Percentiles rank a stretch among this genome's conserved stretches.
phyloP scores from a whole-genome alignment of 1,284 basidiomycete species.

The Amylostereum chailletii region DNA sequence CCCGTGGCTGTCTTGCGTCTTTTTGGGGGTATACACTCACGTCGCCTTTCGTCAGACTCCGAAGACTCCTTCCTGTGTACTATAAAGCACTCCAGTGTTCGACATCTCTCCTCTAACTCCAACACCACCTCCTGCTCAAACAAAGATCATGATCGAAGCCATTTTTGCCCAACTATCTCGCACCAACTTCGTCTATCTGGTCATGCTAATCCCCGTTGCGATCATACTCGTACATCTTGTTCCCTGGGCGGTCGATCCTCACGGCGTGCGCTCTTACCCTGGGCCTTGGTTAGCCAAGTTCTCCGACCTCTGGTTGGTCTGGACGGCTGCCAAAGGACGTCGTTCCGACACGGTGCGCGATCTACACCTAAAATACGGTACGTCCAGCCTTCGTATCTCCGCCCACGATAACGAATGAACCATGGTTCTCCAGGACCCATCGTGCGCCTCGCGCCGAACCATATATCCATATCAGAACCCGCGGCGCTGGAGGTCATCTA shows the following conservation, averaged over 20 bases:
- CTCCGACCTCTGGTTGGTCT: slow-evolving; percentile 36
- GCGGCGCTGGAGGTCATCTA: slow-evolving; percentile 34
- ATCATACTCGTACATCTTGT: slow-evolving; percentile 9
- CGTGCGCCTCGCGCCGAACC: slow-evolving; percentile 40
- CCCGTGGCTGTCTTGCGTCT: too few species aligned
- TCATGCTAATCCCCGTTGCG: background rate
- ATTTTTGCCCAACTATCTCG: too few species aligned
- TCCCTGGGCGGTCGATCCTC: slow-evolving; percentile 21
- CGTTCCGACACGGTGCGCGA: slow-evolving; percentile 33
- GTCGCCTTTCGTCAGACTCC: too few species aligned
- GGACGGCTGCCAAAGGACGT: slow-evolving; percentile 27
- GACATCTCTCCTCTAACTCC: too few species aligned
- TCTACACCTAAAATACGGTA: slow-evolving; percentile 22
- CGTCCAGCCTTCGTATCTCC: background rate
- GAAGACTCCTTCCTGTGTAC: too few species aligned
- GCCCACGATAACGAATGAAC: background rate
- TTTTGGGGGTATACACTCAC: too few species aligned
- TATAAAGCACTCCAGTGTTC: too few species aligned
- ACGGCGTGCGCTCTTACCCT: slow-evolving; percentile 24
- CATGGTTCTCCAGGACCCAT: slow-evolving; percentile 24
- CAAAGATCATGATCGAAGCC: too few species aligned
- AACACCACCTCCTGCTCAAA: too few species aligned
- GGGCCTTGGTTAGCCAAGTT: slow-evolving; percentile 38
- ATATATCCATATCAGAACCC: slow-evolving; percentile 39
- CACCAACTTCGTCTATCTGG: background rate